Conservation (phyloP, 139 green algal genomes). For the Coelastrella sp. region DNA sequence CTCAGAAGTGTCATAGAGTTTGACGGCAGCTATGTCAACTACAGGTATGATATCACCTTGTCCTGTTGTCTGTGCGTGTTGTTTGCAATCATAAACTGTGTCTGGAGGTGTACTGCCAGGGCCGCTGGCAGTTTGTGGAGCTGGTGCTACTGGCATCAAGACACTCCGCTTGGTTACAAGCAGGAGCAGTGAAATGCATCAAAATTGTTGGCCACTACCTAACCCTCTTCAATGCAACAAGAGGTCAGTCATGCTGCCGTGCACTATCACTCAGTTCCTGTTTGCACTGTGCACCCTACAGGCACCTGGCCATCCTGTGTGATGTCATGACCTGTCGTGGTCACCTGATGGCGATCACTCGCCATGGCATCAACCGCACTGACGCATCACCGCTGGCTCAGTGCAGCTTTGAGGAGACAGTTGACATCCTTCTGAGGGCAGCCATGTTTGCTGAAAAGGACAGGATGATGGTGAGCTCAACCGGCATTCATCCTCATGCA, state of each 20-base stretch:
- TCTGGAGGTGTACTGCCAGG: no score
- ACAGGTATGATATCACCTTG: conserved; percentile 63
- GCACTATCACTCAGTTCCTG: not conserved
- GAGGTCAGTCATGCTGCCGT: no score
- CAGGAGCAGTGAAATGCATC: no score
- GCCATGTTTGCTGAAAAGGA: conserved; percentile 63
- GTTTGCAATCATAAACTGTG: no score
- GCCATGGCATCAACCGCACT: conserved; percentile 98
- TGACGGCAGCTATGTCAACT: conserved; percentile 98
- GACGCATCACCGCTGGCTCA: conserved; percentile 93
- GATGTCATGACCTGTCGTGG: conserved; percentile 93
- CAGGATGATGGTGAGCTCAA: conserved; percentile 44
- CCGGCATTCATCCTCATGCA: no score
- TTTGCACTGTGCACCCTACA: not conserved
- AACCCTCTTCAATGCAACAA: no score
- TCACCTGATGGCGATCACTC: conserved; percentile 98
- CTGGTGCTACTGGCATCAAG: no score
- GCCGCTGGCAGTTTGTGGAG: no score
- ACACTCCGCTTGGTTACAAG: no score
- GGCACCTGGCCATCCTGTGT: conserved; percentile 94
- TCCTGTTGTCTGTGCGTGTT: not conserved
- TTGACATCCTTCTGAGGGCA: conserved; percentile 93
- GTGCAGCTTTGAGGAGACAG: conserved; percentile 99
- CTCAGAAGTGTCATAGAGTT: conserved; percentile 98
- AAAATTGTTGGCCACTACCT: no score